These are phyloP conservation scores for Boechera divaricarpa DNA, from an alignment of 345 rosid genomes.

Conservation along the genomic window DNA sequence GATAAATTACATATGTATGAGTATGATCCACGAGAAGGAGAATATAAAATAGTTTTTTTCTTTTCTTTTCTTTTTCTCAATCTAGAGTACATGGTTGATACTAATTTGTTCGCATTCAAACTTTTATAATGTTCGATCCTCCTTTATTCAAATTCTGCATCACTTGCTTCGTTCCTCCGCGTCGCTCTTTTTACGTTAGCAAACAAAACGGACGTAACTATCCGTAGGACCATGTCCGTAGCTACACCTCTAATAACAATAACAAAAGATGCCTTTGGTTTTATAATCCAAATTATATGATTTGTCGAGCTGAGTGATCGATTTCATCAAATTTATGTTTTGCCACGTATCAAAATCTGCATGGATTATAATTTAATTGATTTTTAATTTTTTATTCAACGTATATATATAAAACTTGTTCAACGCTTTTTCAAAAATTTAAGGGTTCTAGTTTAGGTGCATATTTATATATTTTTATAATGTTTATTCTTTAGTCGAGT, in stretches of 20 bases:
- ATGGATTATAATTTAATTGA: not conserved
- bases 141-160: conserved; percentile 27
- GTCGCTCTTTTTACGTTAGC: conserved; percentile 42
- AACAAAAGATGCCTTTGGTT: conserved; percentile 33
- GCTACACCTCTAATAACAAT: conserved; percentile 24
- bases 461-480: too few species aligned
- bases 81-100: conserved; percentile 10
- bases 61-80: not conserved
- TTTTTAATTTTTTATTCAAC: too few species aligned
- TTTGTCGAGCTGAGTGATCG: conserved; percentile 13
- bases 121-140: conserved; percentile 17
- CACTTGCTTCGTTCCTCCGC: conserved; percentile 44
- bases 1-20: not conserved
- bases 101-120: conserved; percentile 13
- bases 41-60: conserved; percentile 6
- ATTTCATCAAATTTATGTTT: conserved; percentile 6
- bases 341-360: conserved; percentile 31
- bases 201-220: conserved; percentile 44
- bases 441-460: too few species aligned
- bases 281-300: conserved; percentile 3
- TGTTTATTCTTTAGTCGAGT: not conserved
- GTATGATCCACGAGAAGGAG: conserved; percentile 30
- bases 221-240: conserved; percentile 31
- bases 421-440: too few species aligned
- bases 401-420: too few species aligned